These are phyloP conservation scores for Fulvia fulva DNA, from an alignment of 2,329 filamentous ascomycete genomes.

Conservation along the genomic window DNA sequence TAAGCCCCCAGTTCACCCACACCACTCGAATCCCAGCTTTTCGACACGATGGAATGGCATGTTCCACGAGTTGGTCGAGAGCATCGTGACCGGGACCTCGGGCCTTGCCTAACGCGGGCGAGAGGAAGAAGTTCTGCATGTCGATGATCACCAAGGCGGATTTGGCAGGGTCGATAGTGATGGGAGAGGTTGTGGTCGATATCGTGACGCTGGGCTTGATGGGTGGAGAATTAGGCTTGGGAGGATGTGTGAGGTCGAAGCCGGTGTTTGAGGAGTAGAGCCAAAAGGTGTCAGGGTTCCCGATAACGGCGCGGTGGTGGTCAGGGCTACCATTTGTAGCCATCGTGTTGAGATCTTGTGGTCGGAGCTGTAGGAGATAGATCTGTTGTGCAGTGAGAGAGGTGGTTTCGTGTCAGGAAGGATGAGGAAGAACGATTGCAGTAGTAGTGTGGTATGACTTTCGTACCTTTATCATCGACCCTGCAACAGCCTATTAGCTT, in stretches of 20 bases:
- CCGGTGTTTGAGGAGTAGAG: slow-evolving; percentile 39
- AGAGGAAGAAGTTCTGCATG: slow-evolving; percentile 35
- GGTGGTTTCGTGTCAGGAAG: neutral
- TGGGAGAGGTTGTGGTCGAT: slow-evolving; percentile 26
- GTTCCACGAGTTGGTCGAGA: slow-evolving; percentile 39
- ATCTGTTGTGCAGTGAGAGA: neutral
- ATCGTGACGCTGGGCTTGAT: slow-evolving; percentile 23
- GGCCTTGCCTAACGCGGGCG: slow-evolving; percentile 28
- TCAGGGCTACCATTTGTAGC: slow-evolving; percentile 7
- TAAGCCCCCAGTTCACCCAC: slow-evolving; percentile 58
- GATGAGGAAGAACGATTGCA: neutral
- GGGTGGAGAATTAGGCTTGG: slow-evolving; percentile 26
- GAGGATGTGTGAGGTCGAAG: slow-evolving; percentile 46
- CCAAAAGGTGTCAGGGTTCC: slow-evolving; percentile 43
- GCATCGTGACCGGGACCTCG: slow-evolving; percentile 42
- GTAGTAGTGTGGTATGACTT: neutral
- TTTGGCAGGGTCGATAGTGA: slow-evolving; percentile 33
- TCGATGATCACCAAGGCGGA: slow-evolving; percentile 35
- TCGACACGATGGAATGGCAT: slow-evolving; percentile 47
- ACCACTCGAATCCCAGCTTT: slow-evolving; percentile 49
- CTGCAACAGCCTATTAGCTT: neutral
- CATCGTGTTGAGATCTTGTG: too few relatives aligned
- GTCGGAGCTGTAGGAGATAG: too few relatives aligned
- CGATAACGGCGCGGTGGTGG: slow-evolving; percentile 35
- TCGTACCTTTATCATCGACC: neutral